Evolutionary conservation across 208 protist species (phyloP).

Genomic region (Naegleria gruberi): DNA sequence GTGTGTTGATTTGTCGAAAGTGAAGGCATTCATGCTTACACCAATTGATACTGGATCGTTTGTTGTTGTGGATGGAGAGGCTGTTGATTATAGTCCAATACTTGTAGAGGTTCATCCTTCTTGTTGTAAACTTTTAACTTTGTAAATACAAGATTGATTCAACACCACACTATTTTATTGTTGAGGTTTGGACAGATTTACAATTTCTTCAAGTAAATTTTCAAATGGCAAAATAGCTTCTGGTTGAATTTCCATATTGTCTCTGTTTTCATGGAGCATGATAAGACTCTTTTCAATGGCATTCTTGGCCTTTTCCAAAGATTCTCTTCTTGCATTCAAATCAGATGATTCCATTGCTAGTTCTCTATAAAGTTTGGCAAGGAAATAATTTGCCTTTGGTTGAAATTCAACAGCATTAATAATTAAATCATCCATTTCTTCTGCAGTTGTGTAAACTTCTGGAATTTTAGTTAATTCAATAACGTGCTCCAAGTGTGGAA

Average conservation of each 20-base stretch:
- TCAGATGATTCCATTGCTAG: neutral
- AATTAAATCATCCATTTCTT: neutral
- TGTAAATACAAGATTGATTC: neutral
- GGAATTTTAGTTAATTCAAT: neutral
- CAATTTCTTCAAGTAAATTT: neutral
- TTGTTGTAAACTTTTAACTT: neutral
- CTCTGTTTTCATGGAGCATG: neutral
- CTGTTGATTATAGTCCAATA: neutral
- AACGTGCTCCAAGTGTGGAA: neutral
- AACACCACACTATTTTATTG: no score
- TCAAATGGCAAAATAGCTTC: neutral
- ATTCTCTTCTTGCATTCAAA: neutral
- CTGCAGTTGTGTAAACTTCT: neutral
- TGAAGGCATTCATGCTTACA: neutral
- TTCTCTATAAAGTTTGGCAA: neutral
- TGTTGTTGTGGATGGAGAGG: constrained; percentile 6
- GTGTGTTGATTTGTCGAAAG: neutral
- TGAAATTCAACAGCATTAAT: neutral
- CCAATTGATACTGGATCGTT: neutral
- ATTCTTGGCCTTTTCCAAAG: neutral
- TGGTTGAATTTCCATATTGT: neutral
- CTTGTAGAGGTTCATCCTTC: neutral
- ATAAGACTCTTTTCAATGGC: neutral
- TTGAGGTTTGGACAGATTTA: no score
- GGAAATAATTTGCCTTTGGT: constrained; percentile 1